Base-by-base conservation (phyloP, 1,284 basidiomycete species). In the Flammula alnicola region DNA sequence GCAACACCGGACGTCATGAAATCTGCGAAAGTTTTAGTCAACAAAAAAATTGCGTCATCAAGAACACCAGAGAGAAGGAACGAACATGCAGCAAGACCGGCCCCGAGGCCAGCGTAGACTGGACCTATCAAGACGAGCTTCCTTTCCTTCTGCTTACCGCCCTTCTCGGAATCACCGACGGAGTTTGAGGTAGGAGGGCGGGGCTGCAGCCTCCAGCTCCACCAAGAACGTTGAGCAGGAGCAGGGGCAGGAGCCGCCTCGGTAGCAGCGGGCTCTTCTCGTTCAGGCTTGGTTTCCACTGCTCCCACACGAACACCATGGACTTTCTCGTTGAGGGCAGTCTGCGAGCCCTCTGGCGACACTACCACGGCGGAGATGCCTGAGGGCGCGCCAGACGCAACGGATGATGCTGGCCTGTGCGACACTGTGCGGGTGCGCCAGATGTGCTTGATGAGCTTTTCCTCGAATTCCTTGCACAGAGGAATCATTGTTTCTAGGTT, bases 371-470 rank as follows among this genome's bases (percentile, higher is more conserved):
- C 29, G 27, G 32, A 19, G 19, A 20, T 30, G 3, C 5, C 31
- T 17, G 38, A 20, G 11, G 47, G 23, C 20, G 50, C 23, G 3
- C n/a, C 39, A 5, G 51, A 31, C 29, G 31, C 39, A 23, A 45
- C 23, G 4, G 39, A 17, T 8, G 56, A 50, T 1, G 54, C 20
- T 29, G 3, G 43, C 2, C n/a, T 27, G 29, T 6, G 37, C 16
- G 44, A 23, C 3, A n/a, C 17, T 19, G 7, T 17, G 30, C 74
- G 72, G 1, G 65, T 72, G 27, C 71, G 70, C 91, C 91, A 93
- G 41, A 92, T 74, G 59, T 90, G 83, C 62, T 83, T 81, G 66
- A 91, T 88, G 63, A 93, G 79, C 49, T 86, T 83, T 56, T 90
- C 85, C 60, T 93, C 90, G 52, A 93, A 84, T 47, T 88, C 86